Percentiles rank a stretch among this genome's conserved stretches.
phyloP scores from a whole-genome alignment of 2,329 filamentous ascomycete genomes.

The Pseudogymnoascus sp. region DNA sequence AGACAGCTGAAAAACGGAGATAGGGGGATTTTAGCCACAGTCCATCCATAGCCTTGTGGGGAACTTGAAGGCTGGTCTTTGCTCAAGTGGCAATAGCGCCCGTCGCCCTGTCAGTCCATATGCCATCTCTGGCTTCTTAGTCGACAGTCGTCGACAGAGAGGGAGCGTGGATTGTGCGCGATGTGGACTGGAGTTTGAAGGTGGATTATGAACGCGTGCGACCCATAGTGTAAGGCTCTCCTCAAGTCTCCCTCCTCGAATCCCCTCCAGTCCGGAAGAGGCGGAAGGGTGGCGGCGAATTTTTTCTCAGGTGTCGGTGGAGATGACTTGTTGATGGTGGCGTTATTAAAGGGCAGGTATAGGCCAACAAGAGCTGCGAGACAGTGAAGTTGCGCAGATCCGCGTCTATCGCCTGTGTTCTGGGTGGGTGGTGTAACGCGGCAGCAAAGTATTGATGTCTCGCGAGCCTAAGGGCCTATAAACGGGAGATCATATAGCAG shows the following conservation, averaged over 20 bases:
- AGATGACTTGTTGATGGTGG: slow-evolving; percentile 4
- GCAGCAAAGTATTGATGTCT: background rate
- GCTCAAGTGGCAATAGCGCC: background rate
- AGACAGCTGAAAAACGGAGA: slow-evolving; percentile 8
- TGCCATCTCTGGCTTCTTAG: background rate
- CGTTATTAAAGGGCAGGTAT: background rate
- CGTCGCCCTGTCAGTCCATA: background rate
- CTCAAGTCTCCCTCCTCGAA: background rate
- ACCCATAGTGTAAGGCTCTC: background rate
- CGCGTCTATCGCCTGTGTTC: slow-evolving; percentile 5
- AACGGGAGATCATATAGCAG: background rate
- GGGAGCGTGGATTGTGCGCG: background rate
- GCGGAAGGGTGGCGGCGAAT: background rate
- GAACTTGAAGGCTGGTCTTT: background rate
- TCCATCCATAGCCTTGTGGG: background rate
- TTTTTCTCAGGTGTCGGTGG: background rate
- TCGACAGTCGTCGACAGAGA: background rate
- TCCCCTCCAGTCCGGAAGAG: background rate
- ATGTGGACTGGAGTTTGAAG: background rate
- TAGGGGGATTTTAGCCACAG: background rate
- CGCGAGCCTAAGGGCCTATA: background rate
- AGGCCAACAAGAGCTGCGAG: background rate
- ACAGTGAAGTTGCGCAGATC: background rate
- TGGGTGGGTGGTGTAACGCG: background rate
- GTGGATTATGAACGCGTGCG: background rate